These are phyloP conservation scores for Hymenotorrendiella dingleyae DNA, from an alignment of 2,329 filamentous ascomycete genomes.

Conservation along the genomic window DNA sequence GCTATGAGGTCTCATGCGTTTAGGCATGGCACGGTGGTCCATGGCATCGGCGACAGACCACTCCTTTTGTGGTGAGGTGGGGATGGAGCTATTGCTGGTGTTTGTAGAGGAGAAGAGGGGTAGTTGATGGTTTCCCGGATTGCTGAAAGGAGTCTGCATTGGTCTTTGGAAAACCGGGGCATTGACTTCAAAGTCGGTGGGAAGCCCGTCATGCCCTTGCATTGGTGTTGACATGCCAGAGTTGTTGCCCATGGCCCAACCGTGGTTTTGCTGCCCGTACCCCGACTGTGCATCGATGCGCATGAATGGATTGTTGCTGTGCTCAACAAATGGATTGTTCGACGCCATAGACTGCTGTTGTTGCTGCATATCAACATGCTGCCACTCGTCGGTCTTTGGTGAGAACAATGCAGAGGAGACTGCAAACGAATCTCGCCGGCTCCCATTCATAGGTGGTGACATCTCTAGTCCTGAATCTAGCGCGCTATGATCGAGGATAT, in stretches of 20 bases:
- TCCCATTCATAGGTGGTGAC: slow-evolving; percentile 56
- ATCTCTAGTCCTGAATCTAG: slow-evolving; percentile 58
- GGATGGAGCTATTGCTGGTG: slow-evolving; percentile 42
- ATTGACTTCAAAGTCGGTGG: slow-evolving; percentile 48
- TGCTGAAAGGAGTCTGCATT: slow-evolving; percentile 52
- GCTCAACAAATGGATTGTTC: slow-evolving; percentile 56
- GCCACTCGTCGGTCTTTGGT: slow-evolving; percentile 60
- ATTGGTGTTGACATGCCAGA: slow-evolving; percentile 72
- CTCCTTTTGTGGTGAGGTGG: slow-evolving; percentile 54
- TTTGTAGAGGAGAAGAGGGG: slow-evolving; percentile 49
- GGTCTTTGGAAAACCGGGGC: slow-evolving; percentile 45
- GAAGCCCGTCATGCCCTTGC: slow-evolving; percentile 60
- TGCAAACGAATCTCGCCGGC: slow-evolving; percentile 58
- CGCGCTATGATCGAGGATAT: slow-evolving; percentile 51
- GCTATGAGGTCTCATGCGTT: slow-evolving; percentile 62
- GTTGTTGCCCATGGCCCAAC: slow-evolving; percentile 36
- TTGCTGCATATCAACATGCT: slow-evolving; percentile 59
- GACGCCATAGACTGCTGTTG: slow-evolving; percentile 39
- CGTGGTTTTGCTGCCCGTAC: slow-evolving; percentile 26
- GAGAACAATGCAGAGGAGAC: slow-evolving; percentile 56
- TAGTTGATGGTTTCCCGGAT: slow-evolving; percentile 42
- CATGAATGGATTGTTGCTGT: slow-evolving; percentile 61
- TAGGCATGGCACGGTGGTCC: slow-evolving; percentile 43
- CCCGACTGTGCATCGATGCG: slow-evolving; percentile 49
- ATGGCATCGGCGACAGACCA: slow-evolving; percentile 46